A percentile compares a stretch with the other conserved stretches of the same genome.
Conservation (phyloP, 495 filamentous ascomycete species). For the Lichina pygmaea region DNA sequence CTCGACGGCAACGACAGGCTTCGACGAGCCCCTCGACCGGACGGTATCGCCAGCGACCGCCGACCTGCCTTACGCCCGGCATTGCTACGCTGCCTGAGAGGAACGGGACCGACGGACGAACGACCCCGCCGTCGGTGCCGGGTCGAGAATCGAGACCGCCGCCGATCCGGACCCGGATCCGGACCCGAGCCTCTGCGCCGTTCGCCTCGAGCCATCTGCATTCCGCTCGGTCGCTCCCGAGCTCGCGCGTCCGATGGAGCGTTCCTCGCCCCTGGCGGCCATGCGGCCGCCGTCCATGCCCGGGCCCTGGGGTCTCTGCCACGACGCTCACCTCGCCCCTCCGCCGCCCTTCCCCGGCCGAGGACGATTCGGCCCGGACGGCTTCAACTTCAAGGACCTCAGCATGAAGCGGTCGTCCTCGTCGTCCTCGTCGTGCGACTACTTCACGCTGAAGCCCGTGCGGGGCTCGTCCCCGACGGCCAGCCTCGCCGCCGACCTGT, state of each 20-base stretch:
- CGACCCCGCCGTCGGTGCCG: too few relatives aligned
- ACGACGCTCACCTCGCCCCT: not conserved
- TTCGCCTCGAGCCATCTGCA: too few relatives aligned
- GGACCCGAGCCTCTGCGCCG: too few relatives aligned
- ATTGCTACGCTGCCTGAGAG: too few relatives aligned
- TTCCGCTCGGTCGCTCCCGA: too few relatives aligned
- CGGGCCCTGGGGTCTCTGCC: conserved; percentile 9
- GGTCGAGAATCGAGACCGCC: too few relatives aligned
- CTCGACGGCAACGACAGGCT: too few relatives aligned
- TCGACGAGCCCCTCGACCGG: too few relatives aligned
- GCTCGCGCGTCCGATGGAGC: conserved; percentile 33
- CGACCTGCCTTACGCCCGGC: too few relatives aligned
- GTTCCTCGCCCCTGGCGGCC: conserved; percentile 78
- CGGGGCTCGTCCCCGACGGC: conserved; percentile 74
- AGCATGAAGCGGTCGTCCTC: conserved; percentile 33
- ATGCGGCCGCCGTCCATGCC: conserved; percentile 57
- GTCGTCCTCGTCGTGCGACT: conserved; percentile 22
- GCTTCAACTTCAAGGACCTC: conserved; percentile 46
- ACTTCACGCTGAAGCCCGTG: conserved; percentile 47
- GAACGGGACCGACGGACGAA: too few relatives aligned
- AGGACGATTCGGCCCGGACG: conserved; percentile 29
- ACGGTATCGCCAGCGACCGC: too few relatives aligned
- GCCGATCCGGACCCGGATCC: too few relatives aligned
- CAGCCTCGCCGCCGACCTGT: conserved; percentile 75
- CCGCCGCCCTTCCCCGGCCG: conserved; percentile 21